These are phyloP conservation scores for Taphrina flavorubra DNA, from an alignment of 1,139 yeast species.

Conservation along the genomic window DNA sequence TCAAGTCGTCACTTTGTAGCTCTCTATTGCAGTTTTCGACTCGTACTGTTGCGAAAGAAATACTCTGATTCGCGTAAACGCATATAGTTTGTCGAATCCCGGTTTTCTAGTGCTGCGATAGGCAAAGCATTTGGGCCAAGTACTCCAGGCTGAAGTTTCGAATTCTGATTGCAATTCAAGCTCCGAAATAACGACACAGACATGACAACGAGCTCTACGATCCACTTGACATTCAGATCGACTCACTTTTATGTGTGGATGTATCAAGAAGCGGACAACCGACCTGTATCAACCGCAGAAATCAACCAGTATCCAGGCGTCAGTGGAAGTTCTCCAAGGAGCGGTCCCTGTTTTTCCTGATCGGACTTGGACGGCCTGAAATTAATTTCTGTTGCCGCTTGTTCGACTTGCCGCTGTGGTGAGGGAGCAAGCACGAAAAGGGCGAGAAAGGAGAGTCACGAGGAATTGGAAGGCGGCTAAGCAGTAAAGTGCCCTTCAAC, in stretches of 20 bases:
- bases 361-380: slow-evolving; percentile 26
- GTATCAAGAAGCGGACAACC: background rate
- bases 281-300: background rate
- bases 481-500: background rate
- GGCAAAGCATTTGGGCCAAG: too few relatives aligned
- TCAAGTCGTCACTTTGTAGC: background rate
- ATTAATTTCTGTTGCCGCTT: background rate
- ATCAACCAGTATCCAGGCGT: slow-evolving; percentile 8
- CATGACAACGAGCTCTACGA: slow-evolving; percentile 1
- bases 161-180: background rate
- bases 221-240: background rate
- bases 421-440: too few relatives aligned
- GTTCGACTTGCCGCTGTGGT: too few relatives aligned
- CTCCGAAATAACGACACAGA: background rate
- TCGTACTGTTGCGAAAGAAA: too few relatives aligned
- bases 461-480: background rate
- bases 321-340: background rate
- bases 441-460: slow-evolving; percentile 1
- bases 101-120: too few relatives aligned
- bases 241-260: slow-evolving; percentile 15
- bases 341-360: slow-evolving; percentile 25
- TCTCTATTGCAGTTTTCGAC: background rate
- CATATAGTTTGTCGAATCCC: too few relatives aligned
- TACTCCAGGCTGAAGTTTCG: too few relatives aligned
- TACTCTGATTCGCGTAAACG: too few relatives aligned